Base-by-base conservation (phyloP, 139 green algal species). In the Picochlorum sp. region DNA sequence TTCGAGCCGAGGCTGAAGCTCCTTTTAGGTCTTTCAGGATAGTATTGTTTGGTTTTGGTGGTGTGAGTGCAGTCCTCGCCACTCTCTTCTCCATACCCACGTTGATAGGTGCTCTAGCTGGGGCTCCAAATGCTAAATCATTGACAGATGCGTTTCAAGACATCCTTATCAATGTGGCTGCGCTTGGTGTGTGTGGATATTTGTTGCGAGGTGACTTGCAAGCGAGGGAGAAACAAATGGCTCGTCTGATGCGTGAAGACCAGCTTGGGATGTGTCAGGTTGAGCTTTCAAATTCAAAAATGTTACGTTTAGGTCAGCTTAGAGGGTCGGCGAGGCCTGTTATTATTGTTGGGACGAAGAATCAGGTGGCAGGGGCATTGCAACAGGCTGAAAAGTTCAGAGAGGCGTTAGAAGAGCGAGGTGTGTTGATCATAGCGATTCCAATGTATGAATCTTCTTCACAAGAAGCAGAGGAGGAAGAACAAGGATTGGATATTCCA, bases 371-470 rank as follows among this genome's bases (percentile, higher is more conserved):
- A 6, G 71, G 55, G 3, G 79, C 82, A 0, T 16, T 91, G 45
- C 63, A 50, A 2, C 67, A 60, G 20, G 88, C 86, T 14, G 83
- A 86, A 65, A 79, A 78, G 0, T 81, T 77, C 60, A 77, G 73
- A 38, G 77, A 82, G 34, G 67, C 81, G 55, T 78, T 95, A 21
- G 10, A 65, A 45, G 67, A 76, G 60, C 71, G 83, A 0, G 88
- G 88, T 1, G 83, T 95, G 45, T 57, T 94, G 9, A 55, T 95
- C 3, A 75, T 94, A 26, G 68, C 80, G 11, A 45, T 89, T 51
- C 74, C 83, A 10, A 80, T 92, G 20, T 86, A 77, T 57, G 74
- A 51, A 2, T 62, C 34, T n/a, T 66, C 28, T 9, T 14, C 13
- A 34, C 23, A 34, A 11, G 8, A 4, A 30, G 2, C 16, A 44